A percentile compares a stretch with the other conserved stretches of the same genome.
Evolutionary conservation across 495 filamentous ascomycete species (phyloP).

Genomic region (Tirmania nivea): DNA sequence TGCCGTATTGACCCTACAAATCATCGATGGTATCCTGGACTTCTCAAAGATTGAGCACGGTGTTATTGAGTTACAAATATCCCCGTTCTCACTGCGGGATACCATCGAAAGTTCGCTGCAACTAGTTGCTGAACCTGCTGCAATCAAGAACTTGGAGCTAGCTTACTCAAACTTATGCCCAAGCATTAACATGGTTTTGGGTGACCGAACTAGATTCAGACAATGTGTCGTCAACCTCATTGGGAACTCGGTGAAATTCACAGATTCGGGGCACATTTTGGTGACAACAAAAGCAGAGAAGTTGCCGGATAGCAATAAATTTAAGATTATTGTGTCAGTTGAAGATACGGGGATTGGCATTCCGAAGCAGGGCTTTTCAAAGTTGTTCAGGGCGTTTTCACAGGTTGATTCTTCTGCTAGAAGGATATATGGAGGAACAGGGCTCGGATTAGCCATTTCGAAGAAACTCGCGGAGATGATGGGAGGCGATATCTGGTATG

Average conservation of each 20-base stretch:
- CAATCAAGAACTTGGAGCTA: constrained; percentile 46
- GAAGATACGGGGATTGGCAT: constrained; percentile 19
- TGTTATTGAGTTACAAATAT: constrained; percentile 41
- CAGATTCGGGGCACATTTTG: constrained; percentile 38
- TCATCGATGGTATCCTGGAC: constrained; percentile 53
- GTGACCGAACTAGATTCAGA: constrained; percentile 44
- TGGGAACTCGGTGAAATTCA: constrained; percentile 55
- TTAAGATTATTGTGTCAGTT: constrained; percentile 14
- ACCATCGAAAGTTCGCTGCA: constrained; percentile 51
- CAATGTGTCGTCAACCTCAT: constrained; percentile 50
- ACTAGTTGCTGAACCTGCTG: constrained; percentile 40
- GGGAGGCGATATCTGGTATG: constrained; percentile 19
- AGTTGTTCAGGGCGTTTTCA: constrained; percentile 17
- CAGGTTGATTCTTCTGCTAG: constrained; percentile 19
- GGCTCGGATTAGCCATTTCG: constrained; percentile 16
- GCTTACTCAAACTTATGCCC: constrained; percentile 43
- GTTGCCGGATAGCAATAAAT: constrained; percentile 4
- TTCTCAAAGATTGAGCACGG: constrained; percentile 50
- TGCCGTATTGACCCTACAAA: constrained; percentile 40
- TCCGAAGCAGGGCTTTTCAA: constrained; percentile 12
- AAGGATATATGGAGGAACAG: constrained; percentile 18
- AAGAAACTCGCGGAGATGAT: constrained; percentile 21
- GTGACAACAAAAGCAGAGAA: constrained; percentile 14
- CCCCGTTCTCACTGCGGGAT: constrained; percentile 45
- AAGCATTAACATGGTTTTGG: constrained; percentile 40